Evolutionary conservation across 1,284 basidiomycete species (phyloP).

Genomic region (Trichosporon sp.): DNA sequence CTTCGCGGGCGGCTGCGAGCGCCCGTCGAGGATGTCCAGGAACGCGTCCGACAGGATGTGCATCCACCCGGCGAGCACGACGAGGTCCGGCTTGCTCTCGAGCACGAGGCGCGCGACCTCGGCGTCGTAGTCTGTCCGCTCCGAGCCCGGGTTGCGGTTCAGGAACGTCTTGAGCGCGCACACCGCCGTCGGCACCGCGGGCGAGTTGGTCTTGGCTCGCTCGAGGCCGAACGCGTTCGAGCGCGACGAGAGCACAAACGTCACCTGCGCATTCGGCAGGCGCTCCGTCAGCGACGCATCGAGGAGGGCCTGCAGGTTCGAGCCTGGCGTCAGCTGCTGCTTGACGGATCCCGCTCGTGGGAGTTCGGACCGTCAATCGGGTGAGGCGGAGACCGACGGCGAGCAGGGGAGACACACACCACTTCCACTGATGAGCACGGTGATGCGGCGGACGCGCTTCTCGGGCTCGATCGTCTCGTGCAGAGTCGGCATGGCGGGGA

Average conservation of each 20-base stretch:
- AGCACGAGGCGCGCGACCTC: slow-evolving; percentile 74
- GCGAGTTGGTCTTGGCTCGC: slow-evolving; percentile 64
- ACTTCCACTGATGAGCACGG: slow-evolving; percentile 74
- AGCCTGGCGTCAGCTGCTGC: slow-evolving; percentile 58
- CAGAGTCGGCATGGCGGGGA: slow-evolving; percentile 25
- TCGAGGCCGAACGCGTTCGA: slow-evolving; percentile 86
- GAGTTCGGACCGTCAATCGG: slow-evolving; percentile 1
- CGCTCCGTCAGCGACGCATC: slow-evolving; percentile 63
- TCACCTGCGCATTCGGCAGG: slow-evolving; percentile 67
- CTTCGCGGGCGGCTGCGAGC: slow-evolving; percentile 22
- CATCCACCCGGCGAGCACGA: slow-evolving; percentile 98
- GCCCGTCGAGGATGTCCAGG: slow-evolving; percentile 51
- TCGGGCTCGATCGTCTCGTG: slow-evolving; percentile 22
- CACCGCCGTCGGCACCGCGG: slow-evolving; percentile 76
- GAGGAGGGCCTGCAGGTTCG: slow-evolving; percentile 92
- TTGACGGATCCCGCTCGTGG: background rate
- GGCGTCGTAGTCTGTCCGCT: slow-evolving; percentile 78
- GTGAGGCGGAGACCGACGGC: background rate
- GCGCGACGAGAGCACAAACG: slow-evolving; percentile 83
- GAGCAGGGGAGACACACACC: slow-evolving; percentile 55
- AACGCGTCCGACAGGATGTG: slow-evolving; percentile 67
- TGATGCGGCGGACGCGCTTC: slow-evolving; percentile 50
- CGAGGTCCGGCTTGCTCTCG: slow-evolving; percentile 64
- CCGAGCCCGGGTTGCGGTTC: slow-evolving; percentile 66
- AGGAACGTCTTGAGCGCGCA: slow-evolving; percentile 81